Percentiles rank a stretch among this genome's conserved stretches.
These are phyloP conservation scores for Fusarium papillatum DNA, from an alignment of 2,329 filamentous ascomycete species.

Conservation along the genomic window DNA sequence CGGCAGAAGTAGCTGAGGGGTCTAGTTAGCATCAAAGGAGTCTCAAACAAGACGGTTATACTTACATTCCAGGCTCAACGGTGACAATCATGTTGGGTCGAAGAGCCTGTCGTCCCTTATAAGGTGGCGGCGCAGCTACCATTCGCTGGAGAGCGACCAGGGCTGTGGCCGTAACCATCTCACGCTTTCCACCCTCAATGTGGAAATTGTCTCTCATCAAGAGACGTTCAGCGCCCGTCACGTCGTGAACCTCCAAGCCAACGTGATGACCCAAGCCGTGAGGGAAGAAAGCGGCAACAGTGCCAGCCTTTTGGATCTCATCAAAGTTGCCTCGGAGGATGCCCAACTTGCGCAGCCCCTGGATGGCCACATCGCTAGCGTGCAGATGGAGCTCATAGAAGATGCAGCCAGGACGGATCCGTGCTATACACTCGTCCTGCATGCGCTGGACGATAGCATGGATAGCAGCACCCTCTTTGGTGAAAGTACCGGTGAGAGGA, in stretches of 20 bases:
- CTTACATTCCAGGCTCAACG: constrained; percentile 80
- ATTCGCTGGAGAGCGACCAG: constrained; percentile 46
- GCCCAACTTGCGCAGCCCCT: constrained; percentile 78
- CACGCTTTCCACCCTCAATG: constrained; percentile 55
- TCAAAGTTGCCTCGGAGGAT: constrained; percentile 76
- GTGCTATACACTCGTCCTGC: constrained; percentile 81
- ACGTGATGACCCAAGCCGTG: constrained; percentile 76
- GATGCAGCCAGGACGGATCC: constrained; percentile 76
- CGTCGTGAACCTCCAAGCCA: constrained; percentile 75
- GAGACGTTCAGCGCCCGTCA: constrained; percentile 57
- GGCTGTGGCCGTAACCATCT: constrained; percentile 54
- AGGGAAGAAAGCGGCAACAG: constrained; percentile 74
- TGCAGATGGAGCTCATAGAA: constrained; percentile 81
- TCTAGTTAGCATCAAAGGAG: background rate
- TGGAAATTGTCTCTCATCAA: constrained; percentile 44
- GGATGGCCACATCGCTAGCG: constrained; percentile 80
- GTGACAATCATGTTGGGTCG: constrained; percentile 79
- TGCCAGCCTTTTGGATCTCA: constrained; percentile 66
- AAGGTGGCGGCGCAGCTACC: constrained; percentile 43
- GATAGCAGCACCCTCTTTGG: constrained; percentile 77
- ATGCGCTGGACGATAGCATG: constrained; percentile 85
- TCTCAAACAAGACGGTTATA: constrained; percentile 8
- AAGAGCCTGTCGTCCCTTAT: constrained; percentile 57
- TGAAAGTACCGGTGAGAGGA: constrained; percentile 79
- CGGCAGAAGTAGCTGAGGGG: constrained; percentile 77